Conservation (phyloP, 768 basidiomycete genomes). For the Candolleomyces eurysporus region DNA sequence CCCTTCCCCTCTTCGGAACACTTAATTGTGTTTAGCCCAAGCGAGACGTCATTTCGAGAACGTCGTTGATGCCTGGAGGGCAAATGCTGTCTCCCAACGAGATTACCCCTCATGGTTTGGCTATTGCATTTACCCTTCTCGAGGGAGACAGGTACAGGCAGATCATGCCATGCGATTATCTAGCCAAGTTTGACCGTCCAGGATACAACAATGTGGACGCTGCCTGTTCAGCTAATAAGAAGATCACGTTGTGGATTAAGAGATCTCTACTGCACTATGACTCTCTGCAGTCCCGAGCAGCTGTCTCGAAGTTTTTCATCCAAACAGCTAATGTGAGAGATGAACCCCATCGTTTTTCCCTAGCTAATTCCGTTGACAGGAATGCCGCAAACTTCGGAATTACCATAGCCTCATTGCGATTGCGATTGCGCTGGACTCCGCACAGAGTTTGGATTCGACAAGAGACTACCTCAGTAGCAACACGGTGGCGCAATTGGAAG, state of each 20-base stretch:
- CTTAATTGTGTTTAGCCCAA: background rate
- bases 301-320: constrained; percentile 44
- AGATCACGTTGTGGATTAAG: constrained; percentile 38
- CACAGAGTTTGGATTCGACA: constrained; percentile 34
- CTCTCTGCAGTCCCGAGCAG: constrained; percentile 31
- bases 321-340: constrained; percentile 31
- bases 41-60: constrained; percentile 2
- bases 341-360: constrained; percentile 6
- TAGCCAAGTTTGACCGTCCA: constrained; percentile 28
- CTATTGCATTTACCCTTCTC: constrained; percentile 40
- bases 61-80: constrained; percentile 20
- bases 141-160: constrained; percentile 41
- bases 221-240: constrained; percentile 34
- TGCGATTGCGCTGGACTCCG: constrained; percentile 38
- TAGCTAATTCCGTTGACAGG: constrained; percentile 22
- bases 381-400: constrained; percentile 43
- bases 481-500: constrained; percentile 26
- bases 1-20: constrained; percentile 17
- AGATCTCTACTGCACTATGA: constrained; percentile 41
- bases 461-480: constrained; percentile 26
- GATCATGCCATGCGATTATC: constrained; percentile 41
- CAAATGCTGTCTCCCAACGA: constrained; percentile 28
- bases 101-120: constrained; percentile 38
- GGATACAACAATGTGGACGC: constrained; percentile 30
- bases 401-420: constrained; percentile 44